Evolutionary conservation across 352 stramenopile species (phyloP), one percentile per base, ranked within the genome.

Genomic region (Saprolegnia parasitica): DNA sequence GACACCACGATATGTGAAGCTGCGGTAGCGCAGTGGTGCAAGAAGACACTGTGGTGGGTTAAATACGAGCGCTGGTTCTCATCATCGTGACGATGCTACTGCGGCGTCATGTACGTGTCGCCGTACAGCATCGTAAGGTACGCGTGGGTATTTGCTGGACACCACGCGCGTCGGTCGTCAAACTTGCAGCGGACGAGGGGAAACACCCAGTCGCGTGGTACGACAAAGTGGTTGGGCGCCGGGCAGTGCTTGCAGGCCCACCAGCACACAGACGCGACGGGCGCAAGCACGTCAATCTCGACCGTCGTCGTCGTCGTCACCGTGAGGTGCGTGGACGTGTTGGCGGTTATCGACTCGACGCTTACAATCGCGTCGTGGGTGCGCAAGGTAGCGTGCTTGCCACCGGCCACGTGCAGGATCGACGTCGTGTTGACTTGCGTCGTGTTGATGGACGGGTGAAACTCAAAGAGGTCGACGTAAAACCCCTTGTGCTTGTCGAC

Each of bases 391-490:
- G 29, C 29, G 29, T 35, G 29, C 2, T 2, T 35, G 29, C 29
- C 29, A 5, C 29, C 29, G 29, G 2, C 29, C 29, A 35, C 29
- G 5, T 35, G 29, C 29, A 35, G 29, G 5, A 2, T 35, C 29
- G 29, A 6, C 29, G 29, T 35, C 5, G 29, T 35, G 29, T 35
- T 35, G 29, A 35, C 29, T 35, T 35, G 29, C 2, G 29, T 35
- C 2, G 2, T 2, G 29, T 35, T 35, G 29, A 35, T 35, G 29
- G 29, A 35, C 29, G 29, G 29, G 29, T 35, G 29, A 67, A 86
- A 86, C 50, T 68, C 78, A 56, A 80, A 79, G 39, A 87, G 65
- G 32, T 86, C 78, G 23, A 79, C 71, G 71, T 83, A 89, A 29
- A 89, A 80, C 0, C 80, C 81, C 21, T 78, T 78, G 24, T 71